A percentile compares a stretch with the other conserved stretches of the same genome.
Evolutionary conservation across 139 green algal genomes (phyloP).

Genomic region (Chlorella sp.): DNA sequence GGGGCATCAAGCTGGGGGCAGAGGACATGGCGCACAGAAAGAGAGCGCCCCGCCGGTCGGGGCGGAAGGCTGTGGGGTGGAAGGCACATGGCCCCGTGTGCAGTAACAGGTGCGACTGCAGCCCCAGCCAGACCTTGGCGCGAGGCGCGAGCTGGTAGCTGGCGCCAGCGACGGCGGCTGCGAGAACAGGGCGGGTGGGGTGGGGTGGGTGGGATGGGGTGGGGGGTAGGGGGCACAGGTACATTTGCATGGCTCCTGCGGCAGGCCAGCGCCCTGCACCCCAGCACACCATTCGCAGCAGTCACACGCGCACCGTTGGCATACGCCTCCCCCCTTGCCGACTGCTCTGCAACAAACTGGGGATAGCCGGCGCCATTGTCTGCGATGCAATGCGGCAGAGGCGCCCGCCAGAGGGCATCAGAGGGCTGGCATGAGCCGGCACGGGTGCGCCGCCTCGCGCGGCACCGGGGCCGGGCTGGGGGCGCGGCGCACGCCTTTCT

Average conservation of each 20-base stretch:
- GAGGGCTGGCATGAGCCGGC: too few species aligned
- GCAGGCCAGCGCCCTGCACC: too few species aligned
- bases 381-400: too few species aligned
- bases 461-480: not conserved
- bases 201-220: not conserved
- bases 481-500: not conserved
- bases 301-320: not conserved
- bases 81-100: too few species aligned
- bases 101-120: too few species aligned
- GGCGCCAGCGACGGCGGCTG: constrained; percentile 30
- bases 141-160: constrained; percentile 60
- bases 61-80: too few species aligned
- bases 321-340: constrained; percentile 13
- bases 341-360: constrained; percentile 23
- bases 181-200: not conserved
- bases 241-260: not conserved
- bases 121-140: too few species aligned
- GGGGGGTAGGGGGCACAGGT: not conserved
- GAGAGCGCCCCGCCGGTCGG: too few species aligned
- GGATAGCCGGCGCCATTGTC: constrained; percentile 46
- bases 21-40: too few species aligned
- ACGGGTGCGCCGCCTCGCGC: too few species aligned
- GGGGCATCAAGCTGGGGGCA: too few species aligned
- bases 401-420: too few species aligned
- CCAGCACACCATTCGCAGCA: not conserved